phyloP scores from a whole-genome alignment of 306 rosid species.

The Astragalus membranaceus region DNA sequence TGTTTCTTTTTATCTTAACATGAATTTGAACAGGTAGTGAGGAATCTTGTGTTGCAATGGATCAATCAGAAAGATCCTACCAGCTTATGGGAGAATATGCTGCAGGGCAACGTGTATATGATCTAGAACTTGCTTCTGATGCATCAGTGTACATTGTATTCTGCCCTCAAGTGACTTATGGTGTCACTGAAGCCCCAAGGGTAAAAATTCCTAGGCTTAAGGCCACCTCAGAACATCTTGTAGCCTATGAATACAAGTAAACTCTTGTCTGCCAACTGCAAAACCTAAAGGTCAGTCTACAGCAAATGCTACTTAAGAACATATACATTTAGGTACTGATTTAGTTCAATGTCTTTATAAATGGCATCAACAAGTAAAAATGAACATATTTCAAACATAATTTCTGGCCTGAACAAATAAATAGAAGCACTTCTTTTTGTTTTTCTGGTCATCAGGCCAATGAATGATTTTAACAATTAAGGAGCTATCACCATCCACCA shows the following conservation, averaged over 20 bases:
- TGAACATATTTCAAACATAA: background rate
- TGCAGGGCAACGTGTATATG: constrained; percentile 70
- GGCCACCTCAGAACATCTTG: constrained; percentile 53
- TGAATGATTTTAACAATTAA: background rate
- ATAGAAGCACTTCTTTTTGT: background rate
- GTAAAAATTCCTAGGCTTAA: constrained; percentile 79
- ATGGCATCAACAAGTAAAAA: background rate
- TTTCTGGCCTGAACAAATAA: background rate
- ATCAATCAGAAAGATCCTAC: constrained; percentile 80
- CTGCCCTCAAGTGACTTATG: constrained; percentile 37
- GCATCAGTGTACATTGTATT: constrained; percentile 57
- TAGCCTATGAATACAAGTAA: constrained; percentile 21
- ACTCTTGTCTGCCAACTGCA: background rate
- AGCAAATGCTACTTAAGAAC: background rate
- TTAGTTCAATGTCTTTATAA: background rate
- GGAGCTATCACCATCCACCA: constrained; percentile 7
- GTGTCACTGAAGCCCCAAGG: constrained; percentile 35
- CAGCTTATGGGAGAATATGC: constrained; percentile 82
- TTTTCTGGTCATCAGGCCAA: background rate
- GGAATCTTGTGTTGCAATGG: constrained; percentile 72
- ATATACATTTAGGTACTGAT: background rate
- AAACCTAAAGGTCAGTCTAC: background rate
- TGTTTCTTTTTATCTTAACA: background rate
- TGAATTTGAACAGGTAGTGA: constrained; percentile 53
- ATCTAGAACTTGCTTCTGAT: constrained; percentile 35